phyloP scores from a whole-genome alignment of 495 filamentous ascomycete genomes.

The Aspergillus coremiiformis region DNA sequence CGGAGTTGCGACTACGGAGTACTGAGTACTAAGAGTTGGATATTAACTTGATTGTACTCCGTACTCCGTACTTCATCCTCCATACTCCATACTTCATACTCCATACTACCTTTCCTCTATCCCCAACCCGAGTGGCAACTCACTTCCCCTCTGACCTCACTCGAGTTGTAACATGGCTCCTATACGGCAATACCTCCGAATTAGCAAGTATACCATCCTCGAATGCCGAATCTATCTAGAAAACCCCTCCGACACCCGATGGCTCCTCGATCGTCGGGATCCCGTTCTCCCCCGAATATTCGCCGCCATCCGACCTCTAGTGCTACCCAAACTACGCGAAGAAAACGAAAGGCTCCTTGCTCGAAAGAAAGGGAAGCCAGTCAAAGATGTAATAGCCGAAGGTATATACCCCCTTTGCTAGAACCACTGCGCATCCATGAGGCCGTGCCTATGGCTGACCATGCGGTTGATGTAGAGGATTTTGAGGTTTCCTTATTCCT shows the following conservation, averaged over 20 bases:
- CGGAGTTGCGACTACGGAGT: too few relatives aligned
- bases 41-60: too few relatives aligned
- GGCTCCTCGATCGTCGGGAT: conserved; percentile 65
- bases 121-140: not conserved
- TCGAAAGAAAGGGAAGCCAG: conserved; percentile 61
- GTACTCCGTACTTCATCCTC: too few relatives aligned
- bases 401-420: conserved; percentile 46
- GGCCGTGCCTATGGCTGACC: not conserved
- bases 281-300: conserved; percentile 76
- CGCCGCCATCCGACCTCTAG: conserved; percentile 69
- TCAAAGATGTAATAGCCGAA: conserved; percentile 80
- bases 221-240: conserved; percentile 95
- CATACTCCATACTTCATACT: too few relatives aligned
- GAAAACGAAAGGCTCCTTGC: conserved; percentile 59
- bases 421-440: not conserved
- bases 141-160: not conserved
- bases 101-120: too few relatives aligned
- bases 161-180: conserved; percentile 56
- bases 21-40: too few relatives aligned
- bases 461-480: conserved; percentile 53
- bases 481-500: conserved; percentile 94
- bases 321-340: conserved; percentile 84
- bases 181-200: conserved; percentile 73
- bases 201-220: conserved; percentile 82
- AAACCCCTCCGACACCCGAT: conserved; percentile 72